These are phyloP conservation scores for Ceratobasidium papillatum DNA, from an alignment of 1,284 basidiomycete species.

Conservation along the genomic window DNA sequence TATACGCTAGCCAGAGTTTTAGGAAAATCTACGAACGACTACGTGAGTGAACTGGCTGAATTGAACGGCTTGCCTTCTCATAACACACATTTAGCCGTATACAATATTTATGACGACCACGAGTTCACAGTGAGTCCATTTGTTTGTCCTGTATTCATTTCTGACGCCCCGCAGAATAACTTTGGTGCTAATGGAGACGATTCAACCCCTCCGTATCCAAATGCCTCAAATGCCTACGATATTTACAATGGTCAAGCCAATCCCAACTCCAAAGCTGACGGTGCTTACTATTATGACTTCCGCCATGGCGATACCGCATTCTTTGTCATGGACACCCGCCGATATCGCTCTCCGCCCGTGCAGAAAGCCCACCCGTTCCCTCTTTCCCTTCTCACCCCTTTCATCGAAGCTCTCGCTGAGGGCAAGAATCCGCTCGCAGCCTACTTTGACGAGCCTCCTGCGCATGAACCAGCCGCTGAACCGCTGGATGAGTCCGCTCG, in stretches of 20 bases:
- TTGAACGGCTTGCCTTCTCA: not conserved
- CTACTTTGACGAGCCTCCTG: conserved; percentile 46
- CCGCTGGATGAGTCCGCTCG: conserved; percentile 52
- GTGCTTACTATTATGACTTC: conserved; percentile 71
- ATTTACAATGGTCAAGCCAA: conserved; percentile 76
- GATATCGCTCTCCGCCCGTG: conserved; percentile 60
- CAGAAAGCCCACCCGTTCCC: conserved; percentile 32
- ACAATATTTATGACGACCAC: conserved; percentile 74
- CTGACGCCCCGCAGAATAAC: conserved; percentile 58
- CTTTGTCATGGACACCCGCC: conserved; percentile 81
- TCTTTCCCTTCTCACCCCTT: conserved; percentile 11
- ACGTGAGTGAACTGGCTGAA: conserved; percentile 58
- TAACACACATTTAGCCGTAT: conserved; percentile 58
- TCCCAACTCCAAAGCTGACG: conserved; percentile 60
- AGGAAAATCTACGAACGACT: conserved; percentile 70
- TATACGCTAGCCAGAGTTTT: conserved; percentile 71
- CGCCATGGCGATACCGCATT: conserved; percentile 74
- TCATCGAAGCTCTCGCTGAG: conserved; percentile 30
- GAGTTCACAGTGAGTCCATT: conserved; percentile 56
- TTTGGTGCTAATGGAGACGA: conserved; percentile 67
- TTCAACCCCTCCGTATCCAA: conserved; percentile 62
- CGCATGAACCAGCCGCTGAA: conserved; percentile 49
- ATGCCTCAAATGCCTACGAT: conserved; percentile 69
- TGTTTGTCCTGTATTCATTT: conserved; percentile 55
- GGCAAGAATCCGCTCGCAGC: conserved; percentile 30